These are phyloP conservation scores for Tolypocladium capitatum DNA, from an alignment of 2,329 filamentous ascomycete species.

Conservation along the genomic window DNA sequence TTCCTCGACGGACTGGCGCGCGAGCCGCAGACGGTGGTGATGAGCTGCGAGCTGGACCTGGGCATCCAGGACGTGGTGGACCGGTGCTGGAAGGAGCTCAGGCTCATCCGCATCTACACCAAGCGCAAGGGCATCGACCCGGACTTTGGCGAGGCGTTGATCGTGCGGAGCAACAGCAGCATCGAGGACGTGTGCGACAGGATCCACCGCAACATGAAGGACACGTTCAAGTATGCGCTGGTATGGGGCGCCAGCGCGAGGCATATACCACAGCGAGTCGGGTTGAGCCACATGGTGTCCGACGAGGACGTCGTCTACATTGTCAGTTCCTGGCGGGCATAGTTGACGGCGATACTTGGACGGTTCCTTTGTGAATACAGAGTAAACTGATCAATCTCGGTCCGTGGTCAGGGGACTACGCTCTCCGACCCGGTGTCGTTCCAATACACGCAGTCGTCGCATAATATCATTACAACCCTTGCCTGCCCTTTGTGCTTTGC, in stretches of 20 bases:
- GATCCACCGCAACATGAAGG: conserved; percentile 87
- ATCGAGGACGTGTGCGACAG: conserved; percentile 97
- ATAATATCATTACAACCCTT: conserved; percentile 17
- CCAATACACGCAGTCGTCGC: conserved; percentile 8
- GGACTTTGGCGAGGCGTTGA: conserved; percentile 80
- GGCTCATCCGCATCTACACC: conserved; percentile 85
- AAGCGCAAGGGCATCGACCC: conserved; percentile 91
- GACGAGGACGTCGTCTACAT: conserved; percentile 60
- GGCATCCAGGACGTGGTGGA: conserved; percentile 91
- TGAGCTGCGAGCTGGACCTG: conserved; percentile 92
- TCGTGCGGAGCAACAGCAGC: conserved; percentile 74
- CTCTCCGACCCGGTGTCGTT: background rate
- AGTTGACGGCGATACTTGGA: conserved; percentile 7
- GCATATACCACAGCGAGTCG: conserved; percentile 88
- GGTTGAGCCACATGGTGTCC: conserved; percentile 64
- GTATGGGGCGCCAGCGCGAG: conserved; percentile 96
- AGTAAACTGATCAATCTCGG: conserved; percentile 1
- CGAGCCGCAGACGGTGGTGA: conserved; percentile 88
- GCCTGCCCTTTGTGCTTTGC: background rate
- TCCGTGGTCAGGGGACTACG: background rate
- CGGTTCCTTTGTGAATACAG: background rate
- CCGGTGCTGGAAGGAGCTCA: conserved; percentile 85
- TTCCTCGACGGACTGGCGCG: conserved; percentile 85
- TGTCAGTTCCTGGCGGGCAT: conserved; percentile 51
- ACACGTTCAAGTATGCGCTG: conserved; percentile 96